These are phyloP conservation scores for Suillus placidus DNA, from an alignment of 768 basidiomycete genomes.

Conservation along the genomic window DNA sequence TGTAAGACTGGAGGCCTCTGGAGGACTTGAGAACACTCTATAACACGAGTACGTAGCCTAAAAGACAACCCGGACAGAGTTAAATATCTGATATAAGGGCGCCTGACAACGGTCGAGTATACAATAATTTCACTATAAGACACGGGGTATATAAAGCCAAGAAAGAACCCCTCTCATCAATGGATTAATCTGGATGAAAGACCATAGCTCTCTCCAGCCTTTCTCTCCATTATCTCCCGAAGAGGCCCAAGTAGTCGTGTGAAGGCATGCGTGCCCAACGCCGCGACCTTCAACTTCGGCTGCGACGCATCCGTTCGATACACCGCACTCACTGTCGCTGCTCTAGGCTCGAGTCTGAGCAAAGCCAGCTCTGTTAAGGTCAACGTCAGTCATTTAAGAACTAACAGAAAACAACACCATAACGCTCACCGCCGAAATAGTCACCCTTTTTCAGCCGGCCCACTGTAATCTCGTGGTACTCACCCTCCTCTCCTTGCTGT, in stretches of 20 bases:
- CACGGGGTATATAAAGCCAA: conserved; percentile 5
- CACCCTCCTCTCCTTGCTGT: conserved; percentile 59
- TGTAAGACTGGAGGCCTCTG: not conserved
- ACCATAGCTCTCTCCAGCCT: conserved; percentile 77
- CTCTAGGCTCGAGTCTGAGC: conserved; percentile 85
- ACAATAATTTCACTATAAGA: conserved; percentile 8
- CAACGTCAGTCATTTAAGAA: conserved; percentile 12
- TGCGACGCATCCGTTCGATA: conserved; percentile 43
- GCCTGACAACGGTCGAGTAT: not conserved
- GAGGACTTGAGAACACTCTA: too few species aligned
- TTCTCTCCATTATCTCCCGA: conserved; percentile 90
- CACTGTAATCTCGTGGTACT: conserved; percentile 67
- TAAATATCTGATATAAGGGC: not conserved
- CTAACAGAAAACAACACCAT: not conserved
- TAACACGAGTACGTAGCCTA: not conserved
- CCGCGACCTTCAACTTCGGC: conserved; percentile 88
- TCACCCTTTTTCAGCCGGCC: conserved; percentile 85
- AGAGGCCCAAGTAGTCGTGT: conserved; percentile 91
- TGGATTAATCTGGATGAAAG: conserved; percentile 36
- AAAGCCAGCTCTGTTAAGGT: conserved; percentile 78
- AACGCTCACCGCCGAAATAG: conserved; percentile 90
- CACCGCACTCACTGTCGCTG: conserved; percentile 93
- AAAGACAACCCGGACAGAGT: not conserved
- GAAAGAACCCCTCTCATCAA: conserved; percentile 14
- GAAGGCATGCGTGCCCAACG: conserved; percentile 90